A percentile compares a stretch with the other conserved stretches of the same genome.
phyloP scores from a whole-genome alignment of 2,329 filamentous ascomycete genomes.

The Escovopsis weberi region DNA sequence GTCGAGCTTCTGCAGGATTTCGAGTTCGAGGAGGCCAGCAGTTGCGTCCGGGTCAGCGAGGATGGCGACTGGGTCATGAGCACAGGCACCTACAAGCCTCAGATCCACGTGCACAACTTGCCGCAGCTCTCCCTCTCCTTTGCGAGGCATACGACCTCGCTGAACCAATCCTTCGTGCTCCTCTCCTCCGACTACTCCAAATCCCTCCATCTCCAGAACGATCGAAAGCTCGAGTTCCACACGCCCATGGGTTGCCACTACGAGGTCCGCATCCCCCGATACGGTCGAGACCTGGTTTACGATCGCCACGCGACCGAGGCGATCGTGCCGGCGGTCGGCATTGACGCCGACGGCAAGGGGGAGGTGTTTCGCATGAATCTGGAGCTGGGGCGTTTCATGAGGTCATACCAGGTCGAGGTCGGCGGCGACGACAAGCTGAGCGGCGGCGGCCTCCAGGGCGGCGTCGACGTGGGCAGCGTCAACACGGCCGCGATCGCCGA shows the following conservation, averaged over 20 bases:
- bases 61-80: constrained; percentile 98
- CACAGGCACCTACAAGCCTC: constrained; percentile 56
- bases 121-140: constrained; percentile 89
- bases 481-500: constrained; percentile 82
- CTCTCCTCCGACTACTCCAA: constrained; percentile 88
- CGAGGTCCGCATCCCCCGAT: constrained; percentile 75
- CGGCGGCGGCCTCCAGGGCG: constrained; percentile 62
- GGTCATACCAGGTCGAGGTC: constrained; percentile 80
- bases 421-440: constrained; percentile 63
- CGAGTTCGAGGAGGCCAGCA: constrained; percentile 90
- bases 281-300: constrained; percentile 81
- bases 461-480: constrained; percentile 71
- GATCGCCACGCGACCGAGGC: constrained; percentile 72
- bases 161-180: constrained; percentile 84
- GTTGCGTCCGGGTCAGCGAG: constrained; percentile 77
- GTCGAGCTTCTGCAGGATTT: constrained; percentile 95
- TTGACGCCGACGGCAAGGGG: constrained; percentile 72
- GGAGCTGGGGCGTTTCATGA: constrained; percentile 87
- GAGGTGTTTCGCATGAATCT: constrained; percentile 90
- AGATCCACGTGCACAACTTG: constrained; percentile 87
- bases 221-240: constrained; percentile 86
- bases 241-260: constrained; percentile 81
- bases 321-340: constrained; percentile 72
- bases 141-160: constrained; percentile 75
- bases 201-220: constrained; percentile 82